Evolutionary conservation across 2,329 filamentous ascomycete species (phyloP), one percentile per base, ranked within the genome.

Genomic region (Diaporthe caulivora): DNA sequence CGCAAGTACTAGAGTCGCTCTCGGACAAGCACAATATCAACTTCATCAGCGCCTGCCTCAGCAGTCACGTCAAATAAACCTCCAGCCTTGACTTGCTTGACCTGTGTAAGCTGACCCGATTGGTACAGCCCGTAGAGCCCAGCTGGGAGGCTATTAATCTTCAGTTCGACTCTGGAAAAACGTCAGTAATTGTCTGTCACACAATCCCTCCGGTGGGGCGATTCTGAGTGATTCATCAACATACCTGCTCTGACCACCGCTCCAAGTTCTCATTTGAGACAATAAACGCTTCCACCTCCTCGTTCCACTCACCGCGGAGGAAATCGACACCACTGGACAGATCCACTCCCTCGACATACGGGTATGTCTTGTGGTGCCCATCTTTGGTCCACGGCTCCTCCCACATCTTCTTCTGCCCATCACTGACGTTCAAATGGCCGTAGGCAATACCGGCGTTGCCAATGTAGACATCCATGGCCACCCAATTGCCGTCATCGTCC

Each of bases 361-460:
- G 70, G 24, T 72, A 72, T 8, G 21, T 29, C 5, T 34, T 49
- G 17, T 72, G 70, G n/a, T 72, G 70, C 2, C 70, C 70, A 24
- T 80, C 77, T 18, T 65, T 69, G 0, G 76, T 78, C 79, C 80
- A 82, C 1, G 81, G 80, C n/a, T 72, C 26, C 40, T 81, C 80
- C 76, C 78, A 84, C 78, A 83, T 81, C 49, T 71, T 80, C 75
- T 78, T 80, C 77, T 81, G 80, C 17, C 83, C 83, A 72, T 83
- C 78, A 6, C 76, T 69, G 15, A 84, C 80, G 72, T 84, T 83
- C 26, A 84, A 74, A 26, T 82, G 75, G 7, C 78, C 78, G 58
- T 84, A 84, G 0, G 78, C 82, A 71, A 84, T 80, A 0, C 76
- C 79, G 1, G 79, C 78, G 72, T 85, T 84, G 0, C 83, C 81